These are phyloP conservation scores for Catharanthus roseus DNA, from an alignment of 257 asterid species.

Conservation along the genomic window DNA sequence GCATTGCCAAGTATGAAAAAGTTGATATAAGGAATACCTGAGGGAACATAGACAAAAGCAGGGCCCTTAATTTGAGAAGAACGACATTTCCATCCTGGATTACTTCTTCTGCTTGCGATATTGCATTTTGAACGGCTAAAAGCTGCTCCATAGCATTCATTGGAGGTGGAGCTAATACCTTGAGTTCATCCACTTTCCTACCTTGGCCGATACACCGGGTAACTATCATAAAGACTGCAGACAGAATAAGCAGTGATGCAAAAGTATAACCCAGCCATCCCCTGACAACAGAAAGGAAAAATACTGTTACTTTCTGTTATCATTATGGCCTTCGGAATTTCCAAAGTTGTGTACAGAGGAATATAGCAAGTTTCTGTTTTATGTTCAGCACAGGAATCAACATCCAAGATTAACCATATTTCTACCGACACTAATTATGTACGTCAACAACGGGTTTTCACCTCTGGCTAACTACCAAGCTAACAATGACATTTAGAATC, in stretches of 20 bases:
- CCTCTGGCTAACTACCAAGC: not conserved
- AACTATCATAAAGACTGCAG: conserved; percentile 67
- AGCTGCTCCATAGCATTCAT: conserved; percentile 95
- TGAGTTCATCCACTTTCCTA: conserved; percentile 58
- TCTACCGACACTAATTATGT: not conserved
- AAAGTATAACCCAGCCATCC: conserved; percentile 70
- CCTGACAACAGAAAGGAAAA: conserved; percentile 46
- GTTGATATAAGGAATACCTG: conserved; percentile 44
- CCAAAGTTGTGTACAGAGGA: not conserved
- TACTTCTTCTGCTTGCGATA: conserved; percentile 84
- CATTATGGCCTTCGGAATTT: not conserved
- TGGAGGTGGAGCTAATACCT: conserved; percentile 69
- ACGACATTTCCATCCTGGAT: conserved; percentile 75
- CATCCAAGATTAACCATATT: not conserved
- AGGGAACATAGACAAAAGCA: conserved; percentile 77
- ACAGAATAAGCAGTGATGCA: conserved; percentile 39
- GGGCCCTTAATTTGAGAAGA: conserved; percentile 76
- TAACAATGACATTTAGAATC: too few relatives aligned
- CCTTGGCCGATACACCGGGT: conserved; percentile 62
- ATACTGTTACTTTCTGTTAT: not conserved
- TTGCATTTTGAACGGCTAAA: conserved; percentile 87
- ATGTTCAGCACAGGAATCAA: not conserved
- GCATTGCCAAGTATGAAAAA: not conserved
- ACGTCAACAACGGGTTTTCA: not conserved
- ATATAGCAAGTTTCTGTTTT: not conserved